Evolutionary conservation across 768 basidiomycete genomes (phyloP).

Genomic region (Tylopilus intermedius): DNA sequence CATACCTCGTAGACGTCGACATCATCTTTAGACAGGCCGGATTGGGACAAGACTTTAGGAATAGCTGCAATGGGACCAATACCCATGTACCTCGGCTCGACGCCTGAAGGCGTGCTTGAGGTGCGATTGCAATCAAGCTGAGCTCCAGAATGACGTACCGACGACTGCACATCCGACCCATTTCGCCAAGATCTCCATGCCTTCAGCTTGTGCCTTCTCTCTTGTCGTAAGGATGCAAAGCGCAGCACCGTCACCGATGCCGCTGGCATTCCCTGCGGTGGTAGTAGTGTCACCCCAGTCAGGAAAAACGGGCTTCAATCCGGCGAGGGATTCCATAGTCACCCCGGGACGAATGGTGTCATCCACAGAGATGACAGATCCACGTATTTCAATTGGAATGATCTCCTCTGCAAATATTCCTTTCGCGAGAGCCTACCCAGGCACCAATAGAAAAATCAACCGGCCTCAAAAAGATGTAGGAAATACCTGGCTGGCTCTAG

Average conservation of each 20-base stretch:
- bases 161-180: constrained; percentile 75
- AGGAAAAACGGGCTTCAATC: constrained; percentile 84
- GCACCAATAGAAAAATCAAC: neutral
- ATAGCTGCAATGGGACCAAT: constrained; percentile 70
- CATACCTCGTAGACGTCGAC: constrained; percentile 71
- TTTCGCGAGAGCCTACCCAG: constrained; percentile 50
- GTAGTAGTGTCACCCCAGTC: constrained; percentile 73
- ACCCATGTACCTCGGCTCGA: constrained; percentile 76
- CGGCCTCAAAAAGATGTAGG: neutral
- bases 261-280: constrained; percentile 83
- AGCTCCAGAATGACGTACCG: constrained; percentile 40
- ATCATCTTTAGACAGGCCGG: constrained; percentile 64
- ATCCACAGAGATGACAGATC: constrained; percentile 62
- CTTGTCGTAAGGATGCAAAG: constrained; percentile 79
- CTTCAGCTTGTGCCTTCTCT: constrained; percentile 67
- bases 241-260: constrained; percentile 90
- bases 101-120: constrained; percentile 39
- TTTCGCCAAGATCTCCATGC: constrained; percentile 77
- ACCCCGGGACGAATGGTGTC: constrained; percentile 88
- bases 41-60: constrained; percentile 53
- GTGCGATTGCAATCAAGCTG: neutral
- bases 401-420: constrained; percentile 87
- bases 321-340: constrained; percentile 67
- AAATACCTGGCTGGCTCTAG: constrained; percentile 61
- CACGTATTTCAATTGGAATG: constrained; percentile 75